These are phyloP conservation scores for Anthracocystis setariae DNA, from an alignment of 1,284 basidiomycete genomes.

Conservation along the genomic window DNA sequence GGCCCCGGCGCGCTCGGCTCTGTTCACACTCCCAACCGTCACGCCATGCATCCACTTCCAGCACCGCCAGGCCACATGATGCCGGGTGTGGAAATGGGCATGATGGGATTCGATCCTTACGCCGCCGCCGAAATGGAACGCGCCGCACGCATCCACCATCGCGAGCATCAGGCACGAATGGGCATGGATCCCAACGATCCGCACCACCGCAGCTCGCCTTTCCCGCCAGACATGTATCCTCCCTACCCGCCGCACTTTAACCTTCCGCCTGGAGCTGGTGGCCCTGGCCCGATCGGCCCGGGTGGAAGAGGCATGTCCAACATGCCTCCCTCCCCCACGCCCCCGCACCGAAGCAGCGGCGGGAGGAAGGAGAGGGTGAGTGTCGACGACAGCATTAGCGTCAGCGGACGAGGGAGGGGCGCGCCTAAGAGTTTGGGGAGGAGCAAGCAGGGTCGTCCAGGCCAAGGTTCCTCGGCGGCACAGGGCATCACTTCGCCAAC, in stretches of 20 bases:
- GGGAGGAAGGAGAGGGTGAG: constrained; percentile 26
- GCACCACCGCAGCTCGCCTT: constrained; percentile 40
- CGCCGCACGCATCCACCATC: constrained; percentile 46
- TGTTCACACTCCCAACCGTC: constrained; percentile 28
- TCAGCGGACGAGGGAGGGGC: constrained; percentile 24
- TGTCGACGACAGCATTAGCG: constrained; percentile 20
- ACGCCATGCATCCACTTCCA: constrained; percentile 31
- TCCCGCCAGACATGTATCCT: constrained; percentile 42
- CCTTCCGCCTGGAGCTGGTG: constrained; percentile 20
- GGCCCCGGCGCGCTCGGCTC: constrained; percentile 29
- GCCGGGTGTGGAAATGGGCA: constrained; percentile 40
- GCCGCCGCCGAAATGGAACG: constrained; percentile 48
- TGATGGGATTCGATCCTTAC: constrained; percentile 44
- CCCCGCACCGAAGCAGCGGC: constrained; percentile 29
- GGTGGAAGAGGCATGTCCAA: constrained; percentile 9
- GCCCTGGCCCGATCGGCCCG: constrained; percentile 13
- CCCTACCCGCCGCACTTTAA: constrained; percentile 38
- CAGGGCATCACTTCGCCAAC: constrained; percentile 6
- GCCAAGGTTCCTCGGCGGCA: constrained; percentile 9
- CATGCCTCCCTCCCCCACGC: constrained; percentile 37
- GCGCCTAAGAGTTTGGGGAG: constrained; percentile 19
- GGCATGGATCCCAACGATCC: constrained; percentile 37
- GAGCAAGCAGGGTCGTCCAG: constrained; percentile 30
- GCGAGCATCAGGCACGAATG: constrained; percentile 40
- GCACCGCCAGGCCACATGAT: constrained; percentile 30